phyloP scores from a whole-genome alignment of 495 filamentous ascomycete genomes.

The Neurospora sp. region DNA sequence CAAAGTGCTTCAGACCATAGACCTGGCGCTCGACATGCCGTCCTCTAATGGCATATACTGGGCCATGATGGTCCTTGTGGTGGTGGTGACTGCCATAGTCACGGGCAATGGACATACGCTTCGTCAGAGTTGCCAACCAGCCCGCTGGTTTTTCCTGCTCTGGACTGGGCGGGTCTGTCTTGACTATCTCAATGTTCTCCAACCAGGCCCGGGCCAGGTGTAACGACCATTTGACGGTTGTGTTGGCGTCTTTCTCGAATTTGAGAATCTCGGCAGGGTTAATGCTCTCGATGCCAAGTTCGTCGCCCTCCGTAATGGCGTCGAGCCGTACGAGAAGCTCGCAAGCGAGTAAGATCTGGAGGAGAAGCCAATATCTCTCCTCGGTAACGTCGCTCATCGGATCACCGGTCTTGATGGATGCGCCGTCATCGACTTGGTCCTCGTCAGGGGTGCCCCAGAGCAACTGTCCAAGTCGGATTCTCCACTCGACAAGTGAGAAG shows the following conservation, averaged over 20 bases:
- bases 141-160: slow-evolving; percentile 27
- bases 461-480: slow-evolving; percentile 68
- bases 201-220: slow-evolving; percentile 65
- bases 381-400: slow-evolving; percentile 34
- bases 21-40: slow-evolving; percentile 42
- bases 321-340: slow-evolving; percentile 71
- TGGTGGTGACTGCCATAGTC: slow-evolving; percentile 24
- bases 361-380: slow-evolving; percentile 63
- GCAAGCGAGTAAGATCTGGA: slow-evolving; percentile 68
- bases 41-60: slow-evolving; percentile 33
- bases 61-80: slow-evolving; percentile 19
- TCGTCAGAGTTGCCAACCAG: slow-evolving; percentile 44
- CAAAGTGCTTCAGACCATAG: slow-evolving; percentile 47
- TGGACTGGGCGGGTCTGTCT: slow-evolving; percentile 26
- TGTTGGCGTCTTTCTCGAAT: slow-evolving; percentile 54
- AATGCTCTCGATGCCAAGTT: slow-evolving; percentile 37
- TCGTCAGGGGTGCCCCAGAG: slow-evolving; percentile 57
- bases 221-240: slow-evolving; percentile 71
- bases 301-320: slow-evolving; percentile 52
- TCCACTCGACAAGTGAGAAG: slow-evolving; percentile 71
- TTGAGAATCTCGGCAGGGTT: slow-evolving; percentile 49
- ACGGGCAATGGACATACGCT: slow-evolving; percentile 36
- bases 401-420: slow-evolving; percentile 27
- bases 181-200: slow-evolving; percentile 53
- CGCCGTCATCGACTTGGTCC: slow-evolving; percentile 41